Conservation (phyloP, 257 asterid species). For the Sherardia arvensis region DNA sequence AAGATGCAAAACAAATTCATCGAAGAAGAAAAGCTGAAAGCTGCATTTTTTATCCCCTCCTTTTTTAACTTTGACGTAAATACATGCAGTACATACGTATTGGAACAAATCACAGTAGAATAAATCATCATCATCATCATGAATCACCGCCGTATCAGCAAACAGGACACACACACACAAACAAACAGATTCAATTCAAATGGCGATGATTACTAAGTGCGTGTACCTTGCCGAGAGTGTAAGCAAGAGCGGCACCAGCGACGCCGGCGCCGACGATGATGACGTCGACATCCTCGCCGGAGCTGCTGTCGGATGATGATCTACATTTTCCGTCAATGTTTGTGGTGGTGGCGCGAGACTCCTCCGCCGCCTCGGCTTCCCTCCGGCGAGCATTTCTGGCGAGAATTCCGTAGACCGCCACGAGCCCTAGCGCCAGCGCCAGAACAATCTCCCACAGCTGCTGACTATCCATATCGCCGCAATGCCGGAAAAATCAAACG, state of each 20-base stretch:
- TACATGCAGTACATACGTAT: neutral
- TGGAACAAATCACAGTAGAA: neutral
- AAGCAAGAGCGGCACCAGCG: conserved; percentile 71
- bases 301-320: conserved; percentile 22
- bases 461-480: conserved; percentile 30
- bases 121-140: neutral
- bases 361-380: neutral
- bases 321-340: conserved; percentile 37
- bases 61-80: neutral
- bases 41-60: neutral
- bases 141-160: neutral
- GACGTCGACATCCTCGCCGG: conserved; percentile 24
- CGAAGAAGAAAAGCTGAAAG: neutral
- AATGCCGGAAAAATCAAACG: conserved; percentile 26
- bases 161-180: neutral
- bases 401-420: conserved; percentile 21
- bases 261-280: conserved; percentile 59
- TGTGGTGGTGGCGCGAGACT: conserved; percentile 10
- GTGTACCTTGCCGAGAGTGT: conserved; percentile 64
- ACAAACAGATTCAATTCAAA: neutral
- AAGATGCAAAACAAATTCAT: neutral
- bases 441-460: conserved; percentile 29
- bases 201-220: neutral
- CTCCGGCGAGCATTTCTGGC: conserved; percentile 11
- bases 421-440: conserved; percentile 34